phyloP scores from a whole-genome alignment of 495 filamentous ascomycete genomes.

The Xylaria nigripes region DNA sequence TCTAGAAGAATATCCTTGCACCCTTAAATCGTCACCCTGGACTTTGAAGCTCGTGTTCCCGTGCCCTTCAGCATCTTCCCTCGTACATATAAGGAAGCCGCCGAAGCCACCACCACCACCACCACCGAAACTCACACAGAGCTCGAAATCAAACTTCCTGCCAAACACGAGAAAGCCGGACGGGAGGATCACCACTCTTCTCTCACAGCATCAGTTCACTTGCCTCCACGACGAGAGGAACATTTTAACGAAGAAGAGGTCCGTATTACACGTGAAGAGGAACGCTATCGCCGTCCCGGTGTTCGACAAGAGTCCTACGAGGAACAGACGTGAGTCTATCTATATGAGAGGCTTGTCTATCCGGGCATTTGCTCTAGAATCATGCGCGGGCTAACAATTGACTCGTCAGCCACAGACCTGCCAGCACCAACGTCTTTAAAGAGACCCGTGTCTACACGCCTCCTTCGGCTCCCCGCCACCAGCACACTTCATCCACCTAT shows the following conservation, averaged over 20 bases:
- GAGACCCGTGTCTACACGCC: constrained; percentile 17
- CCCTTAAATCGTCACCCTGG: constrained; percentile 86
- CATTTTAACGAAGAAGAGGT: constrained; percentile 75
- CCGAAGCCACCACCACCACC: constrained; percentile 59
- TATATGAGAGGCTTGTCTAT: not conserved
- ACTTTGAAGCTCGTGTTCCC: constrained; percentile 99
- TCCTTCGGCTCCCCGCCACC: constrained; percentile 33
- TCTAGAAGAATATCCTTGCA: constrained; percentile 76
- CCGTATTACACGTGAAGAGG: constrained; percentile 61
- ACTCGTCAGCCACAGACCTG: constrained; percentile 3
- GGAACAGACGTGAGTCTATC: constrained; percentile 35
- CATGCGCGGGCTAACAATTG: not conserved
- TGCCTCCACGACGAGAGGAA: constrained; percentile 58
- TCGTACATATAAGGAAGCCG: constrained; percentile 91
- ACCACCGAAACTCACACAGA: constrained; percentile 70
- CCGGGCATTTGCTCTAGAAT: constrained; percentile 5
- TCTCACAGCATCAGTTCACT: constrained; percentile 49
- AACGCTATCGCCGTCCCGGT: constrained; percentile 56
- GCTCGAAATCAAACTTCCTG: constrained; percentile 76
- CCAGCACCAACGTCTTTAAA: constrained; percentile 16
- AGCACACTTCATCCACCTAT: constrained; percentile 44
- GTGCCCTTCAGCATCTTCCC: constrained; percentile 99
- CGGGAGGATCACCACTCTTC: constrained; percentile 82
- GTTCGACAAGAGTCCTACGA: constrained; percentile 47
- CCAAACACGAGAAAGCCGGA: constrained; percentile 58